phyloP scores from a whole-genome alignment of 352 stramenopile species.

The Phytophthora pini region DNA sequence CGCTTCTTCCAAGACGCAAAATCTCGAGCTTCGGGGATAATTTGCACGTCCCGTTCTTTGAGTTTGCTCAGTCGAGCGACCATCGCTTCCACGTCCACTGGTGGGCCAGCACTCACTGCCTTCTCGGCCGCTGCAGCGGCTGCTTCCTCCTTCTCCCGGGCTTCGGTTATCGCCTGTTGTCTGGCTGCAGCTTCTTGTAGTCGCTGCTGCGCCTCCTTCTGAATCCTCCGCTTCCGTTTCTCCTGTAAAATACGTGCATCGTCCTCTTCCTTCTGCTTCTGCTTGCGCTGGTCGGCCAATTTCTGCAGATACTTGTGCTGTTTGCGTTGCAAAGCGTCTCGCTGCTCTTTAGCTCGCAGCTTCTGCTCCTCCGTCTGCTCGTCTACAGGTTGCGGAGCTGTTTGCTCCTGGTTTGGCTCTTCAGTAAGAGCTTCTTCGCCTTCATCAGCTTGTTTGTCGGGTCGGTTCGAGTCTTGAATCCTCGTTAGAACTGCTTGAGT shows the following conservation, averaged over 20 bases:
- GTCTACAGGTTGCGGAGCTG: slow-evolving; percentile 1
- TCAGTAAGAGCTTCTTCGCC: not conserved
- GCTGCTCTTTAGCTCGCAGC: slow-evolving; percentile 51
- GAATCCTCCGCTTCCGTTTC: slow-evolving; percentile 57
- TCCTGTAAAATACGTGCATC: slow-evolving; percentile 59
- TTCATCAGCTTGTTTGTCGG: not conserved
- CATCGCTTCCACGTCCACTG: slow-evolving; percentile 71
- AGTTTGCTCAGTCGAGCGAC: slow-evolving; percentile 78
- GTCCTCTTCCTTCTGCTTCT: slow-evolving; percentile 79
- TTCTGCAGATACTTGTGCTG: slow-evolving; percentile 74
- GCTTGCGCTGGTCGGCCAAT: slow-evolving; percentile 65
- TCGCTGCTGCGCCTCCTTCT: slow-evolving; percentile 58
- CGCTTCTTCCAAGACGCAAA: slow-evolving; percentile 92
- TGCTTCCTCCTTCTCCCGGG: slow-evolving; percentile 51
- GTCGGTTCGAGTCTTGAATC: slow-evolving; percentile 52
- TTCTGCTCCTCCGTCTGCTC: slow-evolving; percentile 44
- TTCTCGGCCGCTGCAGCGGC: slow-evolving; percentile 42
- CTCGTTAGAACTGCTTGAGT: slow-evolving; percentile 61
- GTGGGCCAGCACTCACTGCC: slow-evolving; percentile 19
- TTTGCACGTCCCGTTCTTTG: slow-evolving; percentile 68
- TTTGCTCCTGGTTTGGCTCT: not conserved
- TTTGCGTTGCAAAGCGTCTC: slow-evolving; percentile 61
- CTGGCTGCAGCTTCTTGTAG: slow-evolving; percentile 59
- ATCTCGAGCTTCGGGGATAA: slow-evolving; percentile 77
- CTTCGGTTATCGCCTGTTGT: slow-evolving; percentile 42